These are phyloP conservation scores for Suillus lakei DNA, from an alignment of 768 basidiomycete species.

Conservation along the genomic window DNA sequence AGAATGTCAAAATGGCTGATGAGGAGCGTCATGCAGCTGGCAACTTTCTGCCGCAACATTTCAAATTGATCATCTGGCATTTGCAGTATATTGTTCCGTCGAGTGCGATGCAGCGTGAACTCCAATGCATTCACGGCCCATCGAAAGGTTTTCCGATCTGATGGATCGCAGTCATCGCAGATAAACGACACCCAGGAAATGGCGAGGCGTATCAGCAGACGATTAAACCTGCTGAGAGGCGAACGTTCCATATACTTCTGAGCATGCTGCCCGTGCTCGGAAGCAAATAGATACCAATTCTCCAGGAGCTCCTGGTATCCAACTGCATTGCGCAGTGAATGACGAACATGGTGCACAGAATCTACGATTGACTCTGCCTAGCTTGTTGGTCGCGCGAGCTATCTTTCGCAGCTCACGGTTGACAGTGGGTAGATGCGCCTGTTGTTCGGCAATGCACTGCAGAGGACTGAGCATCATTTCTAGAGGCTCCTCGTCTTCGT, in stretches of 20 bases:
- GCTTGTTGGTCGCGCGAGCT: slow-evolving; percentile 82
- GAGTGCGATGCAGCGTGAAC: slow-evolving; percentile 87
- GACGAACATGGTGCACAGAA: slow-evolving; percentile 86
- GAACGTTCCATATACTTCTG: slow-evolving; percentile 85
- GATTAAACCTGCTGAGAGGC: slow-evolving; percentile 75
- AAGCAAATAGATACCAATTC: slow-evolving; percentile 97
- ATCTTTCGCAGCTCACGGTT: slow-evolving; percentile 92
- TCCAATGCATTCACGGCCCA: slow-evolving; percentile 98
- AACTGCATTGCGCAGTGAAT: slow-evolving; percentile 58
- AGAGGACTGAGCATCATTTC: slow-evolving; percentile 47
- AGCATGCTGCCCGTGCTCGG: slow-evolving; percentile 91
- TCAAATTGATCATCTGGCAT: slow-evolving; percentile 90
- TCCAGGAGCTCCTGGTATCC: slow-evolving; percentile 86
- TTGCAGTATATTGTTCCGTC: slow-evolving; percentile 87
- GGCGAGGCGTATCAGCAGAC: slow-evolving; percentile 84
- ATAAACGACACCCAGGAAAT: slow-evolving; percentile 99
- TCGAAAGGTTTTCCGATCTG: slow-evolving; percentile 93
- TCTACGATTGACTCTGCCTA: slow-evolving; percentile 94
- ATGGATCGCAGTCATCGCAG: slow-evolving; percentile 96
- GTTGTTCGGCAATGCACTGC: slow-evolving; percentile 72
- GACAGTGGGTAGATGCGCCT: slow-evolving; percentile 89
- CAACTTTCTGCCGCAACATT: slow-evolving; percentile 88
- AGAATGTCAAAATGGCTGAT: slow-evolving; percentile 98
- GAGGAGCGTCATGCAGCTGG: slow-evolving; percentile 94
- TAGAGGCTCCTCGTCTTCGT: slow-evolving; percentile 63